A percentile compares a stretch with the other conserved stretches of the same genome.
Conservation (phyloP, 106 monocot species). For the Dendrobium nobile region DNA sequence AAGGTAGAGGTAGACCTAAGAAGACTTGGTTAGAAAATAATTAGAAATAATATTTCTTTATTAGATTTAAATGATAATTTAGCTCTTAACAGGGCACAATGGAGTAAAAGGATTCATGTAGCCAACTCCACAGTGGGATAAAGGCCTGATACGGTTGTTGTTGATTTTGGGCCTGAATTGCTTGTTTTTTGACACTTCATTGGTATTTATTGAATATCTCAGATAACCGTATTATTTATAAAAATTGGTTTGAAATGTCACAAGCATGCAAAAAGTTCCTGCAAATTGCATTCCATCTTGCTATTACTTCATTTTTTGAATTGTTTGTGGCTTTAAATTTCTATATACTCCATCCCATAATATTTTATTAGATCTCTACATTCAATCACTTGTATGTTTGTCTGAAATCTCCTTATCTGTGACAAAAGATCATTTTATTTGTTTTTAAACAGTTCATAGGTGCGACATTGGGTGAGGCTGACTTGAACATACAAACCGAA, state of each 20-base stretch:
- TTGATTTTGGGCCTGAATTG: too few species aligned
- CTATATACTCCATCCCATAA: background rate
- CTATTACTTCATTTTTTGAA: background rate
- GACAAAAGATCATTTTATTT: background rate
- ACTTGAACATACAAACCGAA: conserved; percentile 71
- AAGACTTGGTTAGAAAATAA: too few species aligned
- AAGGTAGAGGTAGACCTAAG: too few species aligned
- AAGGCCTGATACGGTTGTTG: too few species aligned
- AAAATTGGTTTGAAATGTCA: background rate
- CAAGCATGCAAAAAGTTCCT: background rate
- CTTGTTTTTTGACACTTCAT: too few species aligned
- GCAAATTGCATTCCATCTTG: background rate
- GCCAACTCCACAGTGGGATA: too few species aligned
- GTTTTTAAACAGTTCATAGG: conserved; percentile 69
- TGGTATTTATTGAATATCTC: too few species aligned
- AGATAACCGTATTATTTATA: too few species aligned
- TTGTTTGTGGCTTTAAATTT: background rate
- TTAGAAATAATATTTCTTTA: too few species aligned
- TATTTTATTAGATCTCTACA: background rate
- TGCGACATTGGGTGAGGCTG: conserved; percentile 61
- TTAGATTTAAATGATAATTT: too few species aligned
- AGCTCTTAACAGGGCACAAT: too few species aligned
- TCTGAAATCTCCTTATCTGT: background rate
- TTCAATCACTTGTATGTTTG: background rate
- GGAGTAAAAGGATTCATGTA: too few species aligned